Base-by-base conservation (phyloP, 2,329 filamentous ascomycete species). In the Ramularia endophylla region DNA sequence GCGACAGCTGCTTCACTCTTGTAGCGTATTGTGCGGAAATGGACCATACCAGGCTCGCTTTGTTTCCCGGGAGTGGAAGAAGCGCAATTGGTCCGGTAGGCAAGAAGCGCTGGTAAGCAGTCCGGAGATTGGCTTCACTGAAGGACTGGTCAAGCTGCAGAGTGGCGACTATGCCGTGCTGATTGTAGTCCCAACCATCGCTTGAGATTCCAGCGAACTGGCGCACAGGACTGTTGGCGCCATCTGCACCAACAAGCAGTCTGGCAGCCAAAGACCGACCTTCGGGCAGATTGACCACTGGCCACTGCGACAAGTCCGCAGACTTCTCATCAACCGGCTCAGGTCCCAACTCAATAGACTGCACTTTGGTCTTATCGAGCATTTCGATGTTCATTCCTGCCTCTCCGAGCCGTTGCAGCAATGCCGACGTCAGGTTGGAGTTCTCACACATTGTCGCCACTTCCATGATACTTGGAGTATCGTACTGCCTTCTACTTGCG, bases 381-480 rank as follows among this genome's bases (percentile, higher is more conserved):
- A 92, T 68, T 4, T 81, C 77, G 12, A 89, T 74, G 5, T 63
- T 67, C 2, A 80, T 78, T 2, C 94, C 70, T 51, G 85, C 77
- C 8, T 82, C 72, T 9, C 46, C 17, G 13, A 62, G 28, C 4
- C 46, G 41, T n/a, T 49, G 42, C 37, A 95, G 66, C 6, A 98
- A 72, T 1, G 80, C 87, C 0, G 82, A 82, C 2, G 87, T 88
- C 25, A 95, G 73, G 62, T 98, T 97, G 22, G 83, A 65, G 63
- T 97, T 98, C 71, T 98, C 94, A 30, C 82, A 86, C 90, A 98
- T 98, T 62, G 92, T 95, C 8, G 92, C 92, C 52, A 98, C 87
- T 47, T 8, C 35, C 46, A 12, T 41, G 40, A 37, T 56, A 6
- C 41, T 47, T 33, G 43, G 37, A 31, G 56, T 52, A n/a, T n/a